Conservation (phyloP, 164 flowering plant genomes). For the Stephania cephalantha region DNA sequence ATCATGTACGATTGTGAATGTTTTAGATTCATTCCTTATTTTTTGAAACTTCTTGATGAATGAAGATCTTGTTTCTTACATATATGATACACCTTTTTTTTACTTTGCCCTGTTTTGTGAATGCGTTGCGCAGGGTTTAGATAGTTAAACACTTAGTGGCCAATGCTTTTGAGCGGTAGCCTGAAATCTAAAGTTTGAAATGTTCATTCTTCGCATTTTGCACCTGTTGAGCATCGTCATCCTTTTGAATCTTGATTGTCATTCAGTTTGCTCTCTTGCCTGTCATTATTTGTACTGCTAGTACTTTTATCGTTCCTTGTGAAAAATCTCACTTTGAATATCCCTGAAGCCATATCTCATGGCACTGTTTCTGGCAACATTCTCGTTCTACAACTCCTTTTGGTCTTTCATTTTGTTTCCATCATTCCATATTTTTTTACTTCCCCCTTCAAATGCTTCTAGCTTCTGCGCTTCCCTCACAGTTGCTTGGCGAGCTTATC, state of each 20-base stretch:
- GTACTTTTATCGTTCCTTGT: conserved; percentile 30
- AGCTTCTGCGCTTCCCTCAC: no score
- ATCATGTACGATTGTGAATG: not conserved
- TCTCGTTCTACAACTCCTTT: no score
- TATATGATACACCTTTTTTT: conserved; percentile 11
- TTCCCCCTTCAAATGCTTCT: no score
- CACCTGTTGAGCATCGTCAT: conserved; percentile 44
- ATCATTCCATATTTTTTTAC: no score
- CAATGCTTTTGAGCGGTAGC: conserved; percentile 24
- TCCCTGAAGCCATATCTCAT: no score
- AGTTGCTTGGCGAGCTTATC: no score
- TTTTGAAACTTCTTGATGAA: not conserved
- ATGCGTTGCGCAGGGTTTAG: conserved; percentile 19
- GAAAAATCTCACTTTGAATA: no score
- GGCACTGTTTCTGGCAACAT: no score
- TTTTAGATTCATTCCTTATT: not conserved
- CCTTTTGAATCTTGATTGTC: conserved; percentile 45
- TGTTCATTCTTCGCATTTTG: conserved; percentile 40
- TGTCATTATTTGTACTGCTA: conserved; percentile 33
- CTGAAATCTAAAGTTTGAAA: conserved; percentile 28
- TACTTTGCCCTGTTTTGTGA: conserved; percentile 14
- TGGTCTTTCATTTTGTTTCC: no score
- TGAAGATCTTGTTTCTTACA: conserved; percentile 15
- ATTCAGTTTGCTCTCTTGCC: conserved; percentile 42
- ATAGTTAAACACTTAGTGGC: conserved; percentile 20